Conservation (phyloP, 208 protist genomes). For the Hexamita inflata region DNA sequence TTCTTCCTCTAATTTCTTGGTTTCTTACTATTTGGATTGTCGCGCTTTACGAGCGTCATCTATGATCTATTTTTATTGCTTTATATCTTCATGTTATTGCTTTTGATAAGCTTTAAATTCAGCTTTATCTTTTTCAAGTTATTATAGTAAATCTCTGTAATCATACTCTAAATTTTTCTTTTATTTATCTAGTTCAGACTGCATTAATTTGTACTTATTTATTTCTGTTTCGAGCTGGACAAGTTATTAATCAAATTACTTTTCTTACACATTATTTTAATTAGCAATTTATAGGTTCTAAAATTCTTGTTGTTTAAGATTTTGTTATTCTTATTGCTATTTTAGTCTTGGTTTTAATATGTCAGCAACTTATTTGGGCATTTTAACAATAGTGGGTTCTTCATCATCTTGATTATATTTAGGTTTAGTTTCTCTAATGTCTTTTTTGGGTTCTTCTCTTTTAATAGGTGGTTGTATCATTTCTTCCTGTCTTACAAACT, state of each 20-base stretch:
- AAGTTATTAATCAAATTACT: background rate
- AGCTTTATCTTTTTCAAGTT: background rate
- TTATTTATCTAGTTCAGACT: background rate
- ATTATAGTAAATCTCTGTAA: background rate
- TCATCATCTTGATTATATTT: too few relatives aligned
- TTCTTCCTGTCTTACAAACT: too few relatives aligned
- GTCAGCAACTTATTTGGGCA: too few relatives aligned
- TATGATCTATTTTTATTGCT: background rate
- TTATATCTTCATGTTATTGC: background rate
- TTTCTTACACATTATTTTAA: too few relatives aligned
- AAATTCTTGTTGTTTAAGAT: too few relatives aligned
- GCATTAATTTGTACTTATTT: constrained; percentile 1
- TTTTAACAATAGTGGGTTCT: too few relatives aligned
- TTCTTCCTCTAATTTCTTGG: background rate
- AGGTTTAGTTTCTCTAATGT: too few relatives aligned
- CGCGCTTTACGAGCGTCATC: background rate
- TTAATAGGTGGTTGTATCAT: too few relatives aligned
- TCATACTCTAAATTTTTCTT: background rate
- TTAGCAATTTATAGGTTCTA: too few relatives aligned
- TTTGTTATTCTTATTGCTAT: too few relatives aligned
- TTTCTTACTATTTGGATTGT: background rate
- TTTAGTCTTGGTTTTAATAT: too few relatives aligned
- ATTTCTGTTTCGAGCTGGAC: background rate
- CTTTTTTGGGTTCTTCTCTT: too few relatives aligned
- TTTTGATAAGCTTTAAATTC: constrained; percentile 6